These are phyloP conservation scores for Hymenoscyphus linearis DNA, from an alignment of 2,329 filamentous ascomycete genomes.

Conservation along the genomic window DNA sequence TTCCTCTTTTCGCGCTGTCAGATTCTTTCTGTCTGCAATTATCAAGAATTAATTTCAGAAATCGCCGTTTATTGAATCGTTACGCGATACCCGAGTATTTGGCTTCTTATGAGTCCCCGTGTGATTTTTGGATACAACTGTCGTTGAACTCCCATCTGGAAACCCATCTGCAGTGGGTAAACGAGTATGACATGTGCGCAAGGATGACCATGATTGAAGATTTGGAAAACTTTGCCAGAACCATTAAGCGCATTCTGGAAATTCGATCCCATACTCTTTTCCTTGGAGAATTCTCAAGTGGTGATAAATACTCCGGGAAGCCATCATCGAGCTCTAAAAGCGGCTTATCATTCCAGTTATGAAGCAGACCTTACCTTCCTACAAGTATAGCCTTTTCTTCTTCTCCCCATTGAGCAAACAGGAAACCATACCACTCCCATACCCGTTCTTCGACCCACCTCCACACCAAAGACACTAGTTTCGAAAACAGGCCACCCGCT, in stretches of 20 bases:
- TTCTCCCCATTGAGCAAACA: slow-evolving; percentile 70
- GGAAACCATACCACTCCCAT: slow-evolving; percentile 95
- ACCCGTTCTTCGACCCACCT: slow-evolving; percentile 82
- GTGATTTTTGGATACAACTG: neutral
- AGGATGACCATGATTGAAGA: no score
- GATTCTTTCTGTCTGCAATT: no score
- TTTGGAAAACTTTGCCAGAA: neutral
- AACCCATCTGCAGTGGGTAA: neutral
- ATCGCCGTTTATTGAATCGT: neutral
- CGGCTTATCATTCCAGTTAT: slow-evolving; percentile 42
- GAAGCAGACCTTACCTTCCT: slow-evolving; percentile 52
- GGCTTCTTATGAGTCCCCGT: neutral
- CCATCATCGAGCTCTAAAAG: slow-evolving; percentile 58
- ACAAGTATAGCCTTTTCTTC: slow-evolving; percentile 79
- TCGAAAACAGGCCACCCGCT: slow-evolving; percentile 98
- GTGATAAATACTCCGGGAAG: slow-evolving; percentile 51
- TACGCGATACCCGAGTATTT: neutral
- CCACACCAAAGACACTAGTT: slow-evolving; percentile 88
- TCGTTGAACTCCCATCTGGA: neutral
- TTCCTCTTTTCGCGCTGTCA: no score
- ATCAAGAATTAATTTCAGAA: no score
- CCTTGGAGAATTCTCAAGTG: slow-evolving; percentile 43
- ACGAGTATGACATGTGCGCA: no score
- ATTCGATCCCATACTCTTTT: neutral
- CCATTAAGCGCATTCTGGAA: neutral